Base-by-base conservation (phyloP, 1,139 yeast species). In the Magnusiomyces ingens region DNA sequence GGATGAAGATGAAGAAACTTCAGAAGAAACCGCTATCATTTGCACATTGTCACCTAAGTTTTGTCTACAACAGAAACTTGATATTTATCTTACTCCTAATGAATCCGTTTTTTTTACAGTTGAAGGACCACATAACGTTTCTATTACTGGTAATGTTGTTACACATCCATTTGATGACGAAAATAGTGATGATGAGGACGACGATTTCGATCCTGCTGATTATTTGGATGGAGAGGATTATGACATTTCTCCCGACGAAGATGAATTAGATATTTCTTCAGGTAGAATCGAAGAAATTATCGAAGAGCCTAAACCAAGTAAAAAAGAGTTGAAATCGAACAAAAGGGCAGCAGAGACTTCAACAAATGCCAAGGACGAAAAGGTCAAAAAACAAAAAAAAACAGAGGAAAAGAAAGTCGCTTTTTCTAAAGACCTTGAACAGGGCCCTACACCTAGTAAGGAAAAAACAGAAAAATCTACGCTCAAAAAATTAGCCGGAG, bases 31-130 rank as follows among this genome's bases (percentile, higher is more conserved):
- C 3, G 85, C 76, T 65, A 85, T 90, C 57, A 75, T 94, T 58
- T 88, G 96, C 75, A 94, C 99, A 55, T 79, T 93, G 61, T 84
- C 95, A 53, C 98, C 98, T 71, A 79, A 84, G 68, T 68, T 75
- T 54, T 64, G 70, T 51, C 91, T 73, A 79, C 99, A 93, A 77
- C 97, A 91, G 77, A 76, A 94, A 58, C 71, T 93, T 58, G 98
- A 93, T 68, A 75, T 93, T 63, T 89, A 95, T 67, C 85, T 94
- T 68, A 79, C 85, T 57, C 96, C 97, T 65, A 94, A 85, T 67
- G 99, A 93, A 75, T 96, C 90, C 68, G 91, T 93, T 58, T 83
- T 79, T 76, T 93, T 93, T 68, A 94, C 89, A 66, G 97, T 88
- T 57, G 85, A 96, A 60, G 99, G 99, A 64, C 90, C 98, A 41